phyloP scores from a whole-genome alignment of 257 asterid genomes.

The Scutellaria minor region DNA sequence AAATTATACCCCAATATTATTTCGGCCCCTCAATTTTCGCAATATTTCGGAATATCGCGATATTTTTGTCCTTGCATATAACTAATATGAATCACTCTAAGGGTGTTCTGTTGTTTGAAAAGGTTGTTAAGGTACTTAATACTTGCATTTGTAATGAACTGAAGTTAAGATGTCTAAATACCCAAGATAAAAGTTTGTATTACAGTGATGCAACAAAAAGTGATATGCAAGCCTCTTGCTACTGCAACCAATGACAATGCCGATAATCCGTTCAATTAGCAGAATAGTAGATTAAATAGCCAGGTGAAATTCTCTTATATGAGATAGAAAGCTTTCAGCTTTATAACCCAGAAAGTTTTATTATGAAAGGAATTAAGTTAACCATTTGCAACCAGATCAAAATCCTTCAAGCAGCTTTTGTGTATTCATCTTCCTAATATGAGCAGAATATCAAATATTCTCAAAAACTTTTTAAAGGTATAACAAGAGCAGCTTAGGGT shows the following conservation, averaged over 20 bases:
- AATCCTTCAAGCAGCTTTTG: slow-evolving; percentile 12
- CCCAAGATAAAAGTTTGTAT: neutral
- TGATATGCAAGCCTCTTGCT: neutral
- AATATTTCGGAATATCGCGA: no score
- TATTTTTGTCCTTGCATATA: no score
- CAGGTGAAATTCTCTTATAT: slow-evolving; percentile 14
- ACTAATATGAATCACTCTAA: neutral
- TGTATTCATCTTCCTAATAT: neutral
- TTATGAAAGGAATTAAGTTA: neutral
- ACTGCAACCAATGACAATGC: neutral
- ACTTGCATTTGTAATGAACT: neutral
- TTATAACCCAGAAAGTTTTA: slow-evolving; percentile 1
- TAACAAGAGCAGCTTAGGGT: slow-evolving; percentile 3
- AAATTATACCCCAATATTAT: no score
- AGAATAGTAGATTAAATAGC: neutral
- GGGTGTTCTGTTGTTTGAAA: neutral
- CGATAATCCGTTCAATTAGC: neutral
- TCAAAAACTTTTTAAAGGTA: neutral
- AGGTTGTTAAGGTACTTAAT: slow-evolving; percentile 18
- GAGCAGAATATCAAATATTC: slow-evolving; percentile 15
- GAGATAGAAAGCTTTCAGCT: neutral
- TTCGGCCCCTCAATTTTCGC: no score
- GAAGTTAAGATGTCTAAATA: neutral
- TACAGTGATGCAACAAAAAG: neutral
- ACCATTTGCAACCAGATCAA: neutral